Evolutionary conservation across 352 stramenopile species (phyloP), one percentile per base, ranked within the genome.

Genomic region (Thalassiosira delicatula): DNA sequence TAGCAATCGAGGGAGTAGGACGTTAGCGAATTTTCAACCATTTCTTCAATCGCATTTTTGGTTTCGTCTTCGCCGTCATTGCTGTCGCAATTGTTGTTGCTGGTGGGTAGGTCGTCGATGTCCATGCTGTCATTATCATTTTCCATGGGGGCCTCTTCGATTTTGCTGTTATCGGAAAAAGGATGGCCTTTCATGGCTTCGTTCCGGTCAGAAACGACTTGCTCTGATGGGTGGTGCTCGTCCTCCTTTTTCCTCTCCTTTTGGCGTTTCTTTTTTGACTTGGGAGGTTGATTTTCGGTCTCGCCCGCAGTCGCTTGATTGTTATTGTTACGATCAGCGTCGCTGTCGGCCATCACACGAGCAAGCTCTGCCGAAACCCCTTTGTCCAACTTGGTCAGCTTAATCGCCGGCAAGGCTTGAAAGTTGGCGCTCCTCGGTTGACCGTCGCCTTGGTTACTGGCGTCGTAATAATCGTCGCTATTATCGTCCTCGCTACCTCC

Each of bases 1-100:
- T 90, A 90, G 27, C 76, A 86, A 46, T 90, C 84, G 25, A 90
- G 80, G 32, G 69, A 80, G 70, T 85, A 79, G 11, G 69, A 67
- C 0, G 46, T 66, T 37, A 84, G 23, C 7, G 60, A 74, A 49
- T 66, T 27, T 30, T 79, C 32, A 19, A 84, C 25, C 63, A 81
- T 74, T 35, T 53, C 40, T 42, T 81, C 65, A 49, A 78, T 74
- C 32, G 66, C 76, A 53, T 73, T 66, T 29, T 74, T 67, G 9
- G 27, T n/a, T n/a, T 49, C 44, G 19, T 40, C 44, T 29, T 59
- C 33, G 27, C 49, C 33, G 3, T 70, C 51, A 21, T 59, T 29
- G 33, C 46, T 29, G 9, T 60, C 30, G 44, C 44, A 44, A 12
- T 61, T 37, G 27, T 49, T n/a, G n/a, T 63, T 46, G 44, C 30